These are phyloP conservation scores for Lyophyllum decastes DNA, from an alignment of 768 basidiomycete species.

Conservation along the genomic window DNA sequence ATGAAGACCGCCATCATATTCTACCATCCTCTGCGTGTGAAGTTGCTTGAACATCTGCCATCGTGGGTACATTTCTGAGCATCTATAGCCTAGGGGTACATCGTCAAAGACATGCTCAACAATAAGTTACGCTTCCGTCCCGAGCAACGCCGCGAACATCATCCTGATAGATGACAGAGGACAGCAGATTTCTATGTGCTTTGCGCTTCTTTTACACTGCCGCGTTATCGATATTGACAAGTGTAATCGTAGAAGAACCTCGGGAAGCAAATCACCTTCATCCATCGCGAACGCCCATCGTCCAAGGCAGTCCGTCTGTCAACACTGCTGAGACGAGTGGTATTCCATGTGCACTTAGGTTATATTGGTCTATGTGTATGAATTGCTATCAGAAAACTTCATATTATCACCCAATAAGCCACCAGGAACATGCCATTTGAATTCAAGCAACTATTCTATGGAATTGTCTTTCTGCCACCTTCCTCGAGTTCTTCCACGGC, in stretches of 20 bases:
- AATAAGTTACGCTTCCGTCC: conserved; percentile 26
- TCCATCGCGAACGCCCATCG: not conserved
- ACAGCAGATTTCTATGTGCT: conserved; percentile 35
- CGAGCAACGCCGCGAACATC: conserved; percentile 25
- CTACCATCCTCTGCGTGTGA: not conserved
- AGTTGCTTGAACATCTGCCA: not conserved
- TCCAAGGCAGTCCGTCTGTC: not conserved
- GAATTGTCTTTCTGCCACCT: conserved; percentile 16
- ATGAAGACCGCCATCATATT: not conserved
- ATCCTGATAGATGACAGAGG: conserved; percentile 35
- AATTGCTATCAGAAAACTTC: not conserved
- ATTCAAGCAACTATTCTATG: not conserved
- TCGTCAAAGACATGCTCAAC: conserved; percentile 3
- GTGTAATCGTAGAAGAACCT: not conserved
- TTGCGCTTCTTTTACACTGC: not conserved
- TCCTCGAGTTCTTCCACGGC: conserved; percentile 7
- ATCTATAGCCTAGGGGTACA: not conserved
- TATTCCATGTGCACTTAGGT: not conserved
- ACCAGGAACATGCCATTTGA: not conserved
- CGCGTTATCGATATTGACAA: not conserved
- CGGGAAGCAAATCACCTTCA: not conserved
- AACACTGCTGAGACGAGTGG: not conserved
- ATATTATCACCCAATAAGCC: not conserved
- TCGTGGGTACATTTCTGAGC: not conserved
- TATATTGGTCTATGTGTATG: not conserved